These are phyloP conservation scores for Glonium stellatum DNA, from an alignment of 495 filamentous ascomycete genomes.

Conservation along the genomic window DNA sequence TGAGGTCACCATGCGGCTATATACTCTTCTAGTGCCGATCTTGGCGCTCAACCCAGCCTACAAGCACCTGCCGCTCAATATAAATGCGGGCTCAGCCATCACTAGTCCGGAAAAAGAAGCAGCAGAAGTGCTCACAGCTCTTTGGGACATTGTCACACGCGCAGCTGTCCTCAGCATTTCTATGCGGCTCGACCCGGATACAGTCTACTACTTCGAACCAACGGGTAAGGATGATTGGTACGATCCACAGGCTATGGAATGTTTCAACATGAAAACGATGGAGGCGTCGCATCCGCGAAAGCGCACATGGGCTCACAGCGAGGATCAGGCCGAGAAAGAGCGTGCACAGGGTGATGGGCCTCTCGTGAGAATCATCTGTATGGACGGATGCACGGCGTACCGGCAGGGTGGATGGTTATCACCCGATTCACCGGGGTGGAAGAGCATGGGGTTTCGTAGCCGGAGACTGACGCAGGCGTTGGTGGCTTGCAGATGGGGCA, in stretches of 20 bases:
- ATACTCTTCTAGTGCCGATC: conserved; percentile 12
- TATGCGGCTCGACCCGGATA: conserved; percentile 17
- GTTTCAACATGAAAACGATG: conserved; percentile 18
- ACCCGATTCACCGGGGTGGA: not conserved
- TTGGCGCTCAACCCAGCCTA: not conserved
- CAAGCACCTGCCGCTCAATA: not conserved
- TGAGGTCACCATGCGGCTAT: not conserved
- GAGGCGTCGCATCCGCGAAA: conserved; percentile 1
- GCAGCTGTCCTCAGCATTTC: conserved; percentile 13
- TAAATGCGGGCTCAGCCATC: not conserved
- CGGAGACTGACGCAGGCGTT: conserved; percentile 17
- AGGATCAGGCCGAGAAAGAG: conserved; percentile 4
- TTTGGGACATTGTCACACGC: conserved; percentile 8
- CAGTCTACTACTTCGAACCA: conserved; percentile 21
- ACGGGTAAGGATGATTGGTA: conserved; percentile 21
- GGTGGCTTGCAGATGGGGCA: conserved; percentile 24
- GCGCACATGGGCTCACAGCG: not conserved
- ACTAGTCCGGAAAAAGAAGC: not conserved
- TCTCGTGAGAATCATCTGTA: conserved; percentile 6
- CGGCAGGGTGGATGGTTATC: conserved; percentile 14
- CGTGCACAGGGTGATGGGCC: conserved; percentile 9
- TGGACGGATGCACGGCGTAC: conserved; percentile 20
- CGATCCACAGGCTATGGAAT: conserved; percentile 8
- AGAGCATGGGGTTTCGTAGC: conserved; percentile 13
- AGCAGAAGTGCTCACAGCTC: not conserved